These are phyloP conservation scores for Phytophthora citrophthora DNA, from an alignment of 352 stramenopile species.

Conservation along the genomic window DNA sequence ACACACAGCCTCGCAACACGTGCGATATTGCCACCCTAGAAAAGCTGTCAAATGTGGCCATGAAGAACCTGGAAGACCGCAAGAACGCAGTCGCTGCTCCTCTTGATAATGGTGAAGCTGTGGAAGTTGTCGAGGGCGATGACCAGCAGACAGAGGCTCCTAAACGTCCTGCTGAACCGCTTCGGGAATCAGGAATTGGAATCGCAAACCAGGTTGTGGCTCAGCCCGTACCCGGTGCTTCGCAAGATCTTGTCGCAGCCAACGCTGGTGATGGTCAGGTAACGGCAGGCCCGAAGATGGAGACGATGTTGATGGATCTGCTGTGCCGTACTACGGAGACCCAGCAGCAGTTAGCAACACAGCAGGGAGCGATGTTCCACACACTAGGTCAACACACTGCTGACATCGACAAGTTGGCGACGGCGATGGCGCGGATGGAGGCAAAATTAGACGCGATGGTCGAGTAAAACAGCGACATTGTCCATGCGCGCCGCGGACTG, in stretches of 20 bases:
- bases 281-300: conserved; percentile 87
- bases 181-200: conserved; percentile 72
- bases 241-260: conserved; percentile 82
- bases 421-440: conserved; percentile 89
- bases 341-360: conserved; percentile 90
- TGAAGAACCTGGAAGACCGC: conserved; percentile 91
- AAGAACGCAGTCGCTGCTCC: conserved; percentile 84
- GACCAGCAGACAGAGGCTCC: conserved; percentile 31
- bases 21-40: conserved; percentile 88
- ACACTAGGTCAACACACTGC: conserved; percentile 90
- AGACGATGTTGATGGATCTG: conserved; percentile 91
- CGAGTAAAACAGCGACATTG: conserved; percentile 57
- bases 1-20: conserved; percentile 84
- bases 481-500: conserved; percentile 33
- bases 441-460: conserved; percentile 87
- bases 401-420: conserved; percentile 89
- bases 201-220: conserved; percentile 84
- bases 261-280: conserved; percentile 87
- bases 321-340: conserved; percentile 89
- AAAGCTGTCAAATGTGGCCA: conserved; percentile 89
- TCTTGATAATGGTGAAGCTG: conserved; percentile 54
- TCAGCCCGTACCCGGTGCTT: conserved; percentile 51
- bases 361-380: conserved; percentile 91
- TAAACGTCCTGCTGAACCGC: conserved; percentile 42
- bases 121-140: conserved; percentile 39